Base-by-base conservation (phyloP, 2,329 filamentous ascomycete genomes). In the Cladosporium sp. region DNA sequence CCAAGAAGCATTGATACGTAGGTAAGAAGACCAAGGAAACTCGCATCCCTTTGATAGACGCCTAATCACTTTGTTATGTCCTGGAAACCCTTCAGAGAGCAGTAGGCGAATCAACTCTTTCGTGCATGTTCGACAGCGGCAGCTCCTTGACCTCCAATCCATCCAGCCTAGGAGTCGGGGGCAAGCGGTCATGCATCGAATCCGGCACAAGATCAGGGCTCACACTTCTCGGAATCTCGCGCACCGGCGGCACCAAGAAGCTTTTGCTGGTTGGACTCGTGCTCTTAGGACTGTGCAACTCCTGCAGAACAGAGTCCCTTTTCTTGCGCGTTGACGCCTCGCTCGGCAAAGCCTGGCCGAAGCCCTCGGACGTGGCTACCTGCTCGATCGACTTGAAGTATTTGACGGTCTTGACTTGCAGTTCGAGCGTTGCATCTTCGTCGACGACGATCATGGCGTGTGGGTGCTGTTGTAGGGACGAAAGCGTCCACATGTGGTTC, bases 401-500 rank as follows among this genome's bases (percentile, higher is more conserved):
- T 62, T 64, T 65, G 43, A 66, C 64, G 43, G 65, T 75, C 66
- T 71, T 72, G 59, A 69, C 71, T 57, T 70, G 69, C 38, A 77
- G 61, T 60, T 78, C 67, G 54, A 78, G 48, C 30, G 74, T 72
- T 59, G 73, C 71, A 63, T 92, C 87, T 60, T 92, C 86, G 61
- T 94, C 88, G 39, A 86, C 86, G 8, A 92, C 86, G 57, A 93
- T 83, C 76, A 93, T 82, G 47, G 88, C 84, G 61, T 91, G 85
- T 3, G 82, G 84, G 67, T 93, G 88, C 55, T 92, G 72, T 66
- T 94, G 88, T 36, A 94, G 75, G 49, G 82, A 83, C 7, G 87
- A 92, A 6, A 93, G 77, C 1, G 88, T 92, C 88, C 88, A 94
- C 86, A 92, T 92, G 71, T 93, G 88, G 67, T 90, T 92, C 54